These are phyloP conservation scores for Candida sanyaensis DNA, from an alignment of 1,139 yeast species.

Conservation along the genomic window DNA sequence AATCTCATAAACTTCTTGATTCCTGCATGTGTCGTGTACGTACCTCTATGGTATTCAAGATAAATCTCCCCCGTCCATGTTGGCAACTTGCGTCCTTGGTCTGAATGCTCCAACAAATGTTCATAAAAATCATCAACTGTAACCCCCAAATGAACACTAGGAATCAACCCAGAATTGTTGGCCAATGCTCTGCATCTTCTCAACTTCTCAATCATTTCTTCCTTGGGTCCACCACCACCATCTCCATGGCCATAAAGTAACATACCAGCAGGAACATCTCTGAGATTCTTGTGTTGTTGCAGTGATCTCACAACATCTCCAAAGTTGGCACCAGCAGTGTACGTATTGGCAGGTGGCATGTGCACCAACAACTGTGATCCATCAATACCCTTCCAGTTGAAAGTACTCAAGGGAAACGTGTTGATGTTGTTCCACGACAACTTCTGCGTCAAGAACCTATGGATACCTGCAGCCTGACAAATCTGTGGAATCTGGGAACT, in stretches of 20 bases:
- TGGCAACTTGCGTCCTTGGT: conserved; percentile 69
- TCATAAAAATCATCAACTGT: conserved; percentile 82
- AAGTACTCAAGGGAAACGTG: conserved; percentile 82
- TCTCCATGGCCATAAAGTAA: conserved; percentile 92
- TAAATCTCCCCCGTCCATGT: conserved; percentile 94
- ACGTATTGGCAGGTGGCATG: conserved; percentile 97
- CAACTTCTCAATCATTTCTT: conserved; percentile 88
- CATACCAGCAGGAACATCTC: conserved; percentile 78
- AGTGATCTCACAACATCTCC: conserved; percentile 87
- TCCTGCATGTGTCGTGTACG: conserved; percentile 90
- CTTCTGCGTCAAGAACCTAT: conserved; percentile 87
- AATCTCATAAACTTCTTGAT: conserved; percentile 79
- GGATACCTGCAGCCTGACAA: conserved; percentile 81
- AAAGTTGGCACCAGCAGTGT: conserved; percentile 88
- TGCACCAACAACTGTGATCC: conserved; percentile 92
- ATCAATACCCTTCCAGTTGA: conserved; percentile 94
- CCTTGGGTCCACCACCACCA: conserved; percentile 98
- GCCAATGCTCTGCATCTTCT: conserved; percentile 91
- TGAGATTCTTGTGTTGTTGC: conserved; percentile 78
- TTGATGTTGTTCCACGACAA: conserved; percentile 96
- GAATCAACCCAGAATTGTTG: conserved; percentile 80
- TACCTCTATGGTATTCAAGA: conserved; percentile 92
- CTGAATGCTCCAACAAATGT: conserved; percentile 59
- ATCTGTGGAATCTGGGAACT: conserved; percentile 94
- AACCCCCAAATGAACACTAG: conserved; percentile 71